Evolutionary conservation across 1,284 basidiomycete genomes (phyloP), one percentile per base, ranked within the genome.

Genomic region (Apiotrichum veenhuisii): DNA sequence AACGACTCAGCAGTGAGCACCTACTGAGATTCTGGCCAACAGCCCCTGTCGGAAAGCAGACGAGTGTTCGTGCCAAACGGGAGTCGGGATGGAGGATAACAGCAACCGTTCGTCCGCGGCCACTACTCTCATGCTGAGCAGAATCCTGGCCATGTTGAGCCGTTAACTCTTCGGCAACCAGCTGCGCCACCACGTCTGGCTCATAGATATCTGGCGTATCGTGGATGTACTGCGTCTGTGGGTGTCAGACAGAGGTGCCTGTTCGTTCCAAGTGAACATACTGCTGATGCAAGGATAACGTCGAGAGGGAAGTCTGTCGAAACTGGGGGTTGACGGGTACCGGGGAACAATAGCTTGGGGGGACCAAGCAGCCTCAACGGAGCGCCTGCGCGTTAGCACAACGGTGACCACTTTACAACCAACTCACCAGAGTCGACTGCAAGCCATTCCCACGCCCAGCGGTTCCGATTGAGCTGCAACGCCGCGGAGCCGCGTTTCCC

Each of bases 11-110:
- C 23, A 25, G 15, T 1, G 3, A 45, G 40, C 34, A 54, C 67
- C 54, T 43, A 71, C 69, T 69, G 15, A 69, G 58, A 40, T 68
- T 53, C 45, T 69, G 59, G 4, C 66, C 70, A 14, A 72, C 47
- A 34, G 63, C 55, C 2, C 69, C 72, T 1, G 52, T 61, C 2
- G 71, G 60, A 45, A 70, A 72, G 15, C 63, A 60, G 3, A 71
- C 27, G 18, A 66, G 5, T 1, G 50, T 56, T 23, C 58, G 56
- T 7, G 60, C 62, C 10, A 63, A 33, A 34, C 55, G 64, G 10
- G 63, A 63, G 33, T 50, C 37, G 2, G 54, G 42, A 45, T 63
- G 60, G 3, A 54, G 50, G 3, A 67, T 48, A 0, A 65, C 42
- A 2, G 44, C 64, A n/a, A 70, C 33, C 10, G 40, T 61, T 2